Percentiles rank a stretch among this genome's conserved stretches.
Evolutionary conservation across 169 alveolate species (phyloP).

Genomic region (Babesia bigemina): DNA sequence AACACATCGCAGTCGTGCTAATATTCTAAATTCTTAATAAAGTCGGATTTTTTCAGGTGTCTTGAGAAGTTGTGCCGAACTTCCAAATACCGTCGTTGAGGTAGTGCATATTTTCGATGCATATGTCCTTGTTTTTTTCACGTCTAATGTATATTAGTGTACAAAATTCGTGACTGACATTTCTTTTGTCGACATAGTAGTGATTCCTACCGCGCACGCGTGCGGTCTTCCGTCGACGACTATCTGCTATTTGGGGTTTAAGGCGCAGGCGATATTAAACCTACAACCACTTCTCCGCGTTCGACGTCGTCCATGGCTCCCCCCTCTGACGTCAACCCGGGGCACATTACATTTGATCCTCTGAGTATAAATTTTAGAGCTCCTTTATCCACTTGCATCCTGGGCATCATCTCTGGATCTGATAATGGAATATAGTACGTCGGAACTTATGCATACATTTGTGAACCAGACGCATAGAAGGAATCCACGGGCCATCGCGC

Average conservation of each 20-base stretch:
- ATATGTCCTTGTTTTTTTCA: constrained; percentile 87
- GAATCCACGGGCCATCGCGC: constrained; percentile 94
- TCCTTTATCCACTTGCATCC: constrained; percentile 95
- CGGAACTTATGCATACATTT: constrained; percentile 72
- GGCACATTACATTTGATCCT: constrained; percentile 97
- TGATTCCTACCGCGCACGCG: constrained; percentile 95
- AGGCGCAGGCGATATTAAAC: not conserved
- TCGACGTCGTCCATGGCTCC: constrained; percentile 92
- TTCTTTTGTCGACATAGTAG: constrained; percentile 91
- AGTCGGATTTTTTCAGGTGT: not conserved
- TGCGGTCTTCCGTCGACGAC: constrained; percentile 90
- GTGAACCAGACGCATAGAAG: constrained; percentile 92
- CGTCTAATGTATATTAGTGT: constrained; percentile 58
- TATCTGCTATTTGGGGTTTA: constrained; percentile 74
- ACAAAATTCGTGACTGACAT: constrained; percentile 74
- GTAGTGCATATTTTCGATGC: constrained; percentile 90
- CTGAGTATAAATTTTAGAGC: constrained; percentile 93
- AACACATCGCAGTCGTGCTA: not conserved
- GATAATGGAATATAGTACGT: not conserved
- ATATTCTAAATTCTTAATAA: not conserved
- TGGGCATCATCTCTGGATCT: constrained; percentile 95
- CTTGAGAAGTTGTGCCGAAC: constrained; percentile 38
- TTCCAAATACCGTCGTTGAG: constrained; percentile 95
- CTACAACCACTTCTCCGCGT: constrained; percentile 80
- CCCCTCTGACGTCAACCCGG: constrained; percentile 96